Conservation (phyloP, 1,284 basidiomycete species). For the Moesziomyces globuligerus region DNA sequence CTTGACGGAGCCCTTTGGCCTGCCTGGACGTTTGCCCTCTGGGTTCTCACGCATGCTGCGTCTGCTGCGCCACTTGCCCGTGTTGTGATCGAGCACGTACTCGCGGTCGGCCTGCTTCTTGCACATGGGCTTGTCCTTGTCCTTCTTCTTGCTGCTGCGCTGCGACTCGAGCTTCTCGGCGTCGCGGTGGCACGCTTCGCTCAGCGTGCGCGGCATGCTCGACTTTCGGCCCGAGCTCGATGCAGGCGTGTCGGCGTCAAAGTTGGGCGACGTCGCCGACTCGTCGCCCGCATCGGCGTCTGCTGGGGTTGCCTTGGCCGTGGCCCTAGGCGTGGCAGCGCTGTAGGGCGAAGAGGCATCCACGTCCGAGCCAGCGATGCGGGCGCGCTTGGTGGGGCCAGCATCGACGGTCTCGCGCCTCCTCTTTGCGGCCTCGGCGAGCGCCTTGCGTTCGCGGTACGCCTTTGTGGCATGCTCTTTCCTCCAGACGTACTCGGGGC, state of each 20-base stretch:
- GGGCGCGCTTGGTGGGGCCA: slow-evolving; percentile 22
- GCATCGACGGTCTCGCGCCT: slow-evolving; percentile 10
- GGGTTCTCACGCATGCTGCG: slow-evolving; percentile 57
- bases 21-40: slow-evolving; percentile 37
- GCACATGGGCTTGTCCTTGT: slow-evolving; percentile 30
- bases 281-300: slow-evolving; percentile 15
- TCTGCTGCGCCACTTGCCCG: slow-evolving; percentile 49
- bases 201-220: slow-evolving; percentile 46
- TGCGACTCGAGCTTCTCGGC: slow-evolving; percentile 38
- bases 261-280: slow-evolving; percentile 24
- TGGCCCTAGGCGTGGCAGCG: slow-evolving; percentile 14
- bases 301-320: not conserved
- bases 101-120: slow-evolving; percentile 45
- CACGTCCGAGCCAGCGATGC: slow-evolving; percentile 17
- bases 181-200: slow-evolving; percentile 47
- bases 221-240: slow-evolving; percentile 26
- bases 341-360: slow-evolving; percentile 29
- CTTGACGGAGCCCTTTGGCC: slow-evolving; percentile 48
- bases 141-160: slow-evolving; percentile 37
- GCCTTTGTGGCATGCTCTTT: slow-evolving; percentile 41
- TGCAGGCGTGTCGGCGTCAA: slow-evolving; percentile 17
- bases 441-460: slow-evolving; percentile 28
- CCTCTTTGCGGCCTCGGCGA: slow-evolving; percentile 28
- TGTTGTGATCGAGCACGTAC: slow-evolving; percentile 38
- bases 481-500: slow-evolving; percentile 54